A percentile compares a stretch with the other conserved stretches of the same genome.
phyloP scores from a whole-genome alignment of 352 stramenopile genomes.

The Phytophthora europaea region DNA sequence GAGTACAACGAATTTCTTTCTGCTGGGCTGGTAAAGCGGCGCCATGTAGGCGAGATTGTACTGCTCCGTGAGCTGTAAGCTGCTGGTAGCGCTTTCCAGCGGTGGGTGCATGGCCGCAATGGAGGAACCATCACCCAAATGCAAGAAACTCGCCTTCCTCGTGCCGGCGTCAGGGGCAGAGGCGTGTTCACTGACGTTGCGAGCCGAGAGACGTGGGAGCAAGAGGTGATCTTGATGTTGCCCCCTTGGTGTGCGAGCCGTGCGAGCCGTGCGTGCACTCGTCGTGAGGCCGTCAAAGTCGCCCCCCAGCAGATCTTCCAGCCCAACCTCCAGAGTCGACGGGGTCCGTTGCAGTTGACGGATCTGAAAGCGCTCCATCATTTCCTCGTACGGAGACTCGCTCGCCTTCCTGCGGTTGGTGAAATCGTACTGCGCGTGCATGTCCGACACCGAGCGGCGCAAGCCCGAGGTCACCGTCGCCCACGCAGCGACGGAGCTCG shows the following conservation, averaged over 20 bases:
- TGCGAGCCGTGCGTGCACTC: slow-evolving; percentile 9
- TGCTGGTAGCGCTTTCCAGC: slow-evolving; percentile 23
- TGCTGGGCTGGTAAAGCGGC: background rate
- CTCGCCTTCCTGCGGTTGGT: background rate
- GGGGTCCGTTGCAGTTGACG: slow-evolving; percentile 37
- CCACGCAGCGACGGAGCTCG: slow-evolving; percentile 8
- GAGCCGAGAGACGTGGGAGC: slow-evolving; percentile 7
- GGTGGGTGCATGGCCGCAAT: slow-evolving; percentile 11
- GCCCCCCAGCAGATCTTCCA: slow-evolving; percentile 3
- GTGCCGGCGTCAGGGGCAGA: slow-evolving; percentile 6
- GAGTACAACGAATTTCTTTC: background rate
- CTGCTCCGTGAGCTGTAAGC: slow-evolving; percentile 15
- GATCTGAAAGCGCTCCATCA: slow-evolving; percentile 66
- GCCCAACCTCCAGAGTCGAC: slow-evolving; percentile 13
- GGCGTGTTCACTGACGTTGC: slow-evolving; percentile 21
- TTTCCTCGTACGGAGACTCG: slow-evolving; percentile 51
- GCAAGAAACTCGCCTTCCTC: slow-evolving; percentile 14
- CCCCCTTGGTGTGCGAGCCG: slow-evolving; percentile 17
- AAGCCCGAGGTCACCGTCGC: slow-evolving; percentile 12
- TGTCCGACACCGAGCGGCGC: slow-evolving; percentile 29
- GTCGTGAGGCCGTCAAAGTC: slow-evolving; percentile 1
- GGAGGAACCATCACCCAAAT: slow-evolving; percentile 13
- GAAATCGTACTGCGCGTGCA: slow-evolving; percentile 9
- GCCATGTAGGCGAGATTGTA: slow-evolving; percentile 10
- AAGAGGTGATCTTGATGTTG: slow-evolving; percentile 8